phyloP scores from a whole-genome alignment of 2,329 filamentous ascomycete species.

The Hypoxylon rubiginosum region DNA sequence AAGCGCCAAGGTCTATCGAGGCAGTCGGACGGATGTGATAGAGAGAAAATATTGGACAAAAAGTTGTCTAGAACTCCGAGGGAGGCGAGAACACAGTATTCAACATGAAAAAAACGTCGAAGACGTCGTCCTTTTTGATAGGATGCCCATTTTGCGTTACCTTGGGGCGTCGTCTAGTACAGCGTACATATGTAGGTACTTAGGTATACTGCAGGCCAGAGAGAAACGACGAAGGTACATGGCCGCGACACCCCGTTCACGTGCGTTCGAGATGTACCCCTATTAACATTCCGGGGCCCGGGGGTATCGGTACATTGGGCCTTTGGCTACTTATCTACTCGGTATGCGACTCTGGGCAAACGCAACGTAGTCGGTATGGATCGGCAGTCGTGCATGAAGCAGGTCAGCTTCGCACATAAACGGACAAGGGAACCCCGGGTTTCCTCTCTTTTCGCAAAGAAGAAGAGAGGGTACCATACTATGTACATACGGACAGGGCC shows the following conservation, averaged over 20 bases:
- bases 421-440: constrained; percentile 37
- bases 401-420: constrained; percentile 37
- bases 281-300: constrained; percentile 19
- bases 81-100: constrained; percentile 23
- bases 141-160: constrained; percentile 21
- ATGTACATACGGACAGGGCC: constrained; percentile 21
- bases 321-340: constrained; percentile 9
- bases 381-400: constrained; percentile 43
- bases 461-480: not conserved
- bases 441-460: constrained; percentile 15
- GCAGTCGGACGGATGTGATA: constrained; percentile 23
- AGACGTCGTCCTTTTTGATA: constrained; percentile 9
- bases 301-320: constrained; percentile 25
- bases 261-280: constrained; percentile 32
- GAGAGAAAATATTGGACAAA: constrained; percentile 18
- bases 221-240: constrained; percentile 14
- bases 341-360: constrained; percentile 42
- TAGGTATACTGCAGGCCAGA: constrained; percentile 4
- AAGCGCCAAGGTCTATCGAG: constrained; percentile 38
- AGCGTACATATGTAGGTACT: not conserved
- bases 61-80: constrained; percentile 17
- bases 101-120: not conserved
- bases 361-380: constrained; percentile 41
- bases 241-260: constrained; percentile 12
- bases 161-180: constrained; percentile 12